Percentiles rank a stretch among this genome's conserved stretches.
Evolutionary conservation across 306 rosid genomes (phyloP).

Genomic region (Cicer chorassanicum): DNA sequence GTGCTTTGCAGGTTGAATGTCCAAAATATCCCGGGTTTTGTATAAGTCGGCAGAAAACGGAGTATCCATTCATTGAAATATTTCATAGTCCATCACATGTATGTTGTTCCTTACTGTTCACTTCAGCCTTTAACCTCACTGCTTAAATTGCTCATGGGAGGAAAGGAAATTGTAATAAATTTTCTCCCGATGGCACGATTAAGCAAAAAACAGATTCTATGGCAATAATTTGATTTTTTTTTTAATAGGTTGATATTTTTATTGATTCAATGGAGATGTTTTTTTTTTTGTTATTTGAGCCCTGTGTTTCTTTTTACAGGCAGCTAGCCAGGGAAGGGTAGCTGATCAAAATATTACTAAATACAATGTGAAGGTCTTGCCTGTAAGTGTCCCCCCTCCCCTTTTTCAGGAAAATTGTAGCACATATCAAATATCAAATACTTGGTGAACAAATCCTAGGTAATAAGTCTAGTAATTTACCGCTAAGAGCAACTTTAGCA

Average conservation of each 20-base stretch:
- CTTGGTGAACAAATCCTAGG: neutral
- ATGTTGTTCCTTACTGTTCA: constrained; percentile 42
- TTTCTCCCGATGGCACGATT: constrained; percentile 35
- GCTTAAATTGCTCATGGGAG: constrained; percentile 10
- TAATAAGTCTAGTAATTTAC: constrained; percentile 21
- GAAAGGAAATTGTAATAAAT: constrained; percentile 22
- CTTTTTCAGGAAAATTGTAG: neutral
- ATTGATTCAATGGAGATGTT: constrained; percentile 32
- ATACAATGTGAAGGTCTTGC: constrained; percentile 85
- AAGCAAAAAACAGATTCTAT: constrained; percentile 5
- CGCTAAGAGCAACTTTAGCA: neutral
- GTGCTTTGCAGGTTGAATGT: constrained; percentile 85
- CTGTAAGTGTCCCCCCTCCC: constrained; percentile 62
- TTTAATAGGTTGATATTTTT: constrained; percentile 10
- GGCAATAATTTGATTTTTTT: neutral
- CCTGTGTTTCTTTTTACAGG: constrained; percentile 53
- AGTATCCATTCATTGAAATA: constrained; percentile 88
- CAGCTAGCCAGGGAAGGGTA: constrained; percentile 67
- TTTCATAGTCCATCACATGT: constrained; percentile 83
- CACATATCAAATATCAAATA: neutral
- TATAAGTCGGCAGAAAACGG: constrained; percentile 80
- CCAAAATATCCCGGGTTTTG: constrained; percentile 98
- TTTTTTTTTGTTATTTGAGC: constrained; percentile 20
- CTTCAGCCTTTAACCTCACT: constrained; percentile 16
- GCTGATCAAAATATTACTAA: constrained; percentile 76